Base-by-base conservation (phyloP, 176 grass and related monocot species). In the Avena atlantica region DNA sequence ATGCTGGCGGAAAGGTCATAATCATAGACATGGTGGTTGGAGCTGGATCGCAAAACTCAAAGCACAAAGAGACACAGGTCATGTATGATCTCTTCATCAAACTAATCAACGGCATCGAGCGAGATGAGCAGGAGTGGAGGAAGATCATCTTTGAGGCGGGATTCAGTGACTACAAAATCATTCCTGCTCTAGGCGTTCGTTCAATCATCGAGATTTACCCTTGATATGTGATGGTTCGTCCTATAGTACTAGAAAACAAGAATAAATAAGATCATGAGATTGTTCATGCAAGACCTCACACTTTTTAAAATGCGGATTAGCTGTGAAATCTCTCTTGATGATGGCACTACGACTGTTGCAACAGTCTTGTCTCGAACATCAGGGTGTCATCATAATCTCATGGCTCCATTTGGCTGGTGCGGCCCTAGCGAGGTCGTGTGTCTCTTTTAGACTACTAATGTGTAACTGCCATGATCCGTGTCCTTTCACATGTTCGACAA, bases 341-440 rank as follows among this genome's bases (percentile, higher is more conserved):
- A 34, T 36, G 45, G 79, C 2, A 19, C 12, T 55, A 23, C n/a
- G 37, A 49, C 25, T 57, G 20, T 60, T 86, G 51, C 71, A 75
- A 7, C 23, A 68, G 55, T 44, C 61, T 47, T 44, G 25, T 70
- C 42, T 40, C 17, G 8, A 62, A 53, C 59, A 91, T 91, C 42
- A 80, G 1, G 17, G 4, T 65, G 29, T 48, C 36, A 76, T 85
- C 50, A 83, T 64, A 2, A 74, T 44, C 27, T 34, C 27, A 31
- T 65, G 31, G 60, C 65, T 63, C 79, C 86, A 70, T 85, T 10
- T 27, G 59, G 60, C 76, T 77, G 77, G 77, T 85, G 80, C 74
- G 77, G 19, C 60, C n/a, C 68, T 74, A 81, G 85, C 75, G 59
- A 69, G 27, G 37, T 60, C 37, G 21, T 81, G 76, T n/a, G 21